Evolutionary conservation across 495 filamentous ascomycete genomes (phyloP).

Genomic region (Xylaria nigripes): DNA sequence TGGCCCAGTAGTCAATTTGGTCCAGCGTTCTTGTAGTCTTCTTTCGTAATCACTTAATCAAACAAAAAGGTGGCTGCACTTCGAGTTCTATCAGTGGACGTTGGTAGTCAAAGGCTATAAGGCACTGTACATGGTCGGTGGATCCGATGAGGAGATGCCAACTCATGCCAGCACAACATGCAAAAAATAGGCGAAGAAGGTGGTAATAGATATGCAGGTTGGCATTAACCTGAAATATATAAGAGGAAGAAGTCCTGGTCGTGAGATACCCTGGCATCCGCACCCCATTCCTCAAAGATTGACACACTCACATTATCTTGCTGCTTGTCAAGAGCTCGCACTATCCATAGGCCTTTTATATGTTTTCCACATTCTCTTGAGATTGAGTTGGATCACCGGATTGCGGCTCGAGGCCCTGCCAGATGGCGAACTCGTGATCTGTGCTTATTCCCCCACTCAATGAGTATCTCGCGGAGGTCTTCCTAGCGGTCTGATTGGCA

Average conservation of each 20-base stretch:
- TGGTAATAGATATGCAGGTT: slow-evolving; percentile 27
- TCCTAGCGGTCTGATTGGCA: slow-evolving; percentile 27
- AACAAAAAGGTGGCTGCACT: slow-evolving; percentile 10
- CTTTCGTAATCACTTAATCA: slow-evolving; percentile 1
- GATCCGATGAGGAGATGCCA: slow-evolving; percentile 31
- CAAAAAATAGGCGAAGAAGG: slow-evolving; percentile 28
- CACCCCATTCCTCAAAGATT: neutral
- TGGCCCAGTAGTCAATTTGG: slow-evolving; percentile 4
- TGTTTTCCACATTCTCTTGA: neutral
- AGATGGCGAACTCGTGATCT: slow-evolving; percentile 33
- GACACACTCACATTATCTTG: neutral
- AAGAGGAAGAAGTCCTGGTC: slow-evolving; percentile 13
- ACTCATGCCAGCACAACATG: slow-evolving; percentile 37
- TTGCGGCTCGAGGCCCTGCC: slow-evolving; percentile 25
- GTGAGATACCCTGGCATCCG: neutral
- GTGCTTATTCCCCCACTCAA: slow-evolving; percentile 25
- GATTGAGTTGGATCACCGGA: slow-evolving; percentile 6
- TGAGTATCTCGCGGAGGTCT: slow-evolving; percentile 17
- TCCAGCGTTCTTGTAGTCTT: neutral
- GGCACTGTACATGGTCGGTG: slow-evolving; percentile 25
- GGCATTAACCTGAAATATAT: slow-evolving; percentile 10
- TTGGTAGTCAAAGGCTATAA: slow-evolving; percentile 13
- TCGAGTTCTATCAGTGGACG: slow-evolving; percentile 4
- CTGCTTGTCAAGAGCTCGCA: neutral
- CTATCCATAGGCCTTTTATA: neutral